Conservation (phyloP, 2,329 filamentous ascomycete species). For the Hymenoscyphus fraxineus region DNA sequence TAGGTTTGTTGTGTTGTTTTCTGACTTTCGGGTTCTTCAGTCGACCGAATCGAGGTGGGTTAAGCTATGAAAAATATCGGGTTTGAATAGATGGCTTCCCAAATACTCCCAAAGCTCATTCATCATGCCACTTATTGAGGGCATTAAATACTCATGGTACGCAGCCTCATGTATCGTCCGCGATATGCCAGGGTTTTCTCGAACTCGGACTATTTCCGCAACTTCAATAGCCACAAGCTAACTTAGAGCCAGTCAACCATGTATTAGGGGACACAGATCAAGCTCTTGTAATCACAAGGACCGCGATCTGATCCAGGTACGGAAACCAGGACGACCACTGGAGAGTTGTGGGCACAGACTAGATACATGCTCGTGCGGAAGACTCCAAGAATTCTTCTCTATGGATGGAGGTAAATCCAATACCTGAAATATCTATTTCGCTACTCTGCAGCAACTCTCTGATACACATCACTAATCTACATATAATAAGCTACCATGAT, state of each 20-base stretch:
- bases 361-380: slow-evolving; percentile 26
- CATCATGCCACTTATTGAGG: slow-evolving; percentile 32
- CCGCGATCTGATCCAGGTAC: slow-evolving; percentile 28
- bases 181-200: not conserved
- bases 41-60: not conserved
- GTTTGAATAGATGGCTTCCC: not conserved
- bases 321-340: slow-evolving; percentile 31
- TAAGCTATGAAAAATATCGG: not conserved
- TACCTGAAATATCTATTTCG: not conserved
- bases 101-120: not conserved
- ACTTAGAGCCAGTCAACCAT: slow-evolving; percentile 24
- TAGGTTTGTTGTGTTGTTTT: not conserved
- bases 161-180: not conserved
- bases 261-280: slow-evolving; percentile 31
- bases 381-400: slow-evolving; percentile 20
- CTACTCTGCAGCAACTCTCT: not conserved
- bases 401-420: slow-evolving; percentile 13
- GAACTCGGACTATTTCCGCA: not conserved
- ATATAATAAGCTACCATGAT: not conserved
- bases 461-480: not conserved
- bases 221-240: slow-evolving; percentile 3
- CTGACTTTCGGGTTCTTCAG: not conserved
- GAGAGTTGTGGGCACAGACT: slow-evolving; percentile 29
- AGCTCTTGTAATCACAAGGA: slow-evolving; percentile 29
- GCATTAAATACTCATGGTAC: slow-evolving; percentile 32